A percentile compares a stretch with the other conserved stretches of the same genome.
Conservation (phyloP, 805 yeast genomes). For the Komagataella mondaviorum region DNA sequence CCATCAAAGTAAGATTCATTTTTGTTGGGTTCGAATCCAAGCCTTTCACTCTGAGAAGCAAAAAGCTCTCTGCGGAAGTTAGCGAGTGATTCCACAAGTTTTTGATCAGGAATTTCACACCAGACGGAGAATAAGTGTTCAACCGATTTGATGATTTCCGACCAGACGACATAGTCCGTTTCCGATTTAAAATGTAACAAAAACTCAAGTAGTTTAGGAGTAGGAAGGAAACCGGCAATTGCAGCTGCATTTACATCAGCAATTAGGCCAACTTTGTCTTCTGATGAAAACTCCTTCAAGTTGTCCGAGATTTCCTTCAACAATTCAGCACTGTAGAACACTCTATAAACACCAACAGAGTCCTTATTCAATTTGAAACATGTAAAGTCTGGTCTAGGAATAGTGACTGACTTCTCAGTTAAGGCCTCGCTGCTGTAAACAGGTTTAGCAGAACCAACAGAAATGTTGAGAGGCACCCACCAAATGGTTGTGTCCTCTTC, state of each 20-base stretch:
- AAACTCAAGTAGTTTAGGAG: slow-evolving; percentile 30
- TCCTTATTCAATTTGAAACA: slow-evolving; percentile 36
- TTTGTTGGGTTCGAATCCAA: slow-evolving; percentile 9
- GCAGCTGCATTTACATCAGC: slow-evolving; percentile 40
- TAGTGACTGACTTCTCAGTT: slow-evolving; percentile 8
- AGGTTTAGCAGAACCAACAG: not conserved
- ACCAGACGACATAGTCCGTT: slow-evolving; percentile 37
- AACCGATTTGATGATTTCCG: slow-evolving; percentile 30
- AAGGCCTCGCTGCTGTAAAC: slow-evolving; percentile 1
- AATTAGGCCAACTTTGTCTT: slow-evolving; percentile 39
- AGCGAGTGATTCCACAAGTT: slow-evolving; percentile 13
- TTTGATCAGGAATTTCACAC: slow-evolving; percentile 16
- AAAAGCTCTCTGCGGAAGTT: slow-evolving; percentile 20
- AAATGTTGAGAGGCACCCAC: slow-evolving; percentile 40
- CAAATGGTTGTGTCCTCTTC: slow-evolving; percentile 44
- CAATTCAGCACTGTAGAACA: slow-evolving; percentile 30
- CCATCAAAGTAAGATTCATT: slow-evolving; percentile 15
- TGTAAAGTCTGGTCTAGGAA: slow-evolving; percentile 8
- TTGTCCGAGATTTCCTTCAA: slow-evolving; percentile 24
- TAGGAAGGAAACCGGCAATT: slow-evolving; percentile 26
- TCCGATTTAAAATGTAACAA: slow-evolving; percentile 21
- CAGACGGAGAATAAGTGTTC: slow-evolving; percentile 20
- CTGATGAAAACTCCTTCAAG: slow-evolving; percentile 23
- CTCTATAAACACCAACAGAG: slow-evolving; percentile 39
- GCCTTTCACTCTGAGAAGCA: slow-evolving; percentile 17